Conservation (phyloP, 257 asterid genomes). For the Solanum sparsipilum region DNA sequence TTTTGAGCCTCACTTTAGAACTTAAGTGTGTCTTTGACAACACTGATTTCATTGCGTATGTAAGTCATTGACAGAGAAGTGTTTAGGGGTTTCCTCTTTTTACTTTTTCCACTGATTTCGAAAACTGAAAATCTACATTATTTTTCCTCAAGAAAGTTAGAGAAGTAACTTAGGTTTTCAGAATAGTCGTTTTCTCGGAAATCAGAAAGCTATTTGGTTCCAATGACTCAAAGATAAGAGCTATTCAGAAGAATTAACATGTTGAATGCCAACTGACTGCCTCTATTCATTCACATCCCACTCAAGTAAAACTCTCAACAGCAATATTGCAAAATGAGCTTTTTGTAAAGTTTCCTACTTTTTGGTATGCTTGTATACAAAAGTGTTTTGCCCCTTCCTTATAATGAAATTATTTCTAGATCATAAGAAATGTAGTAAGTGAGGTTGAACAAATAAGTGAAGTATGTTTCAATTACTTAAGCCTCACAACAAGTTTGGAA, state of each 20-base stretch:
- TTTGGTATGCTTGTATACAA: background rate
- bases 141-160: background rate
- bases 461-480: background rate
- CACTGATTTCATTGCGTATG: background rate
- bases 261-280: background rate
- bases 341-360: background rate
- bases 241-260: background rate
- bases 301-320: background rate
- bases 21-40: background rate
- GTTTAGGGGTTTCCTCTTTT: background rate
- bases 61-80: background rate
- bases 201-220: background rate
- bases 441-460: background rate
- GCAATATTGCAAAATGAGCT: background rate
- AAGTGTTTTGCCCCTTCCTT: background rate
- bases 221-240: background rate
- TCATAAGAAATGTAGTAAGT: background rate
- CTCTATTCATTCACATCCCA: background rate
- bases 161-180: background rate
- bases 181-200: background rate
- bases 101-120: background rate
- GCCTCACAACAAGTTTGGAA: background rate
- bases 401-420: background rate
- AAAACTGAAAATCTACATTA: background rate
- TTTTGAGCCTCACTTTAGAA: background rate